Evolutionary conservation across 768 basidiomycete genomes (phyloP).

Genomic region (Rubroboletus satanas): DNA sequence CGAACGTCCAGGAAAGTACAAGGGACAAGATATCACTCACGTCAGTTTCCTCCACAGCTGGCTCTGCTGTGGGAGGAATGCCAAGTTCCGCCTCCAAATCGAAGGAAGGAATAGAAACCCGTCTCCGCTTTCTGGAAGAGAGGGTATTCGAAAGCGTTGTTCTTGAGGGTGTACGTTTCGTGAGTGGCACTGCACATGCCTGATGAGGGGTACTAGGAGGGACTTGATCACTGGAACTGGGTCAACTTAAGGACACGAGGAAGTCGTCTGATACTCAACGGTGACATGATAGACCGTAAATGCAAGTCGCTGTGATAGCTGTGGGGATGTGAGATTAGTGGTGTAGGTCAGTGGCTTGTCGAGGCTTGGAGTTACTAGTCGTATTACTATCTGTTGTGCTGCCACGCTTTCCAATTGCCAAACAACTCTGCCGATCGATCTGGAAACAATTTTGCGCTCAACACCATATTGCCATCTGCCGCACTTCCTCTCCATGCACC

Average conservation of each 20-base stretch:
- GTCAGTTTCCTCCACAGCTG: constrained; percentile 24
- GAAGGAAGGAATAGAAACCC: constrained; percentile 38
- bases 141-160: constrained; percentile 38
- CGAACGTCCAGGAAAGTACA: not conserved
- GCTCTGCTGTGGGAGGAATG: constrained; percentile 11
- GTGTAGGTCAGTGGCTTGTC: not conserved
- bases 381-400: not conserved
- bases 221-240: constrained; percentile 21
- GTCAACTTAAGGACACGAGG: constrained; percentile 13
- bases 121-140: constrained; percentile 39
- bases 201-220: constrained; percentile 26
- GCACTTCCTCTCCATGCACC: not conserved
- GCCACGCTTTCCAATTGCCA: constrained; percentile 16
- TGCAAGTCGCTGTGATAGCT: not conserved
- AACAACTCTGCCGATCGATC: constrained; percentile 16
- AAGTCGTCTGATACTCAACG: constrained; percentile 28
- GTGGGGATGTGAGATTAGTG: not conserved
- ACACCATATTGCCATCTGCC: not conserved
- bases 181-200: constrained; percentile 23
- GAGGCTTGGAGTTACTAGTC: not conserved
- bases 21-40: constrained; percentile 20
- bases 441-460: not conserved
- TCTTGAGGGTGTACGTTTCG: constrained; percentile 38
- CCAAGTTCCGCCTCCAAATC: constrained; percentile 37
- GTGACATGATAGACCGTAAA: constrained; percentile 18